These are phyloP conservation scores for Neurospora sublineolata DNA, from an alignment of 495 filamentous ascomycete genomes.

Conservation along the genomic window DNA sequence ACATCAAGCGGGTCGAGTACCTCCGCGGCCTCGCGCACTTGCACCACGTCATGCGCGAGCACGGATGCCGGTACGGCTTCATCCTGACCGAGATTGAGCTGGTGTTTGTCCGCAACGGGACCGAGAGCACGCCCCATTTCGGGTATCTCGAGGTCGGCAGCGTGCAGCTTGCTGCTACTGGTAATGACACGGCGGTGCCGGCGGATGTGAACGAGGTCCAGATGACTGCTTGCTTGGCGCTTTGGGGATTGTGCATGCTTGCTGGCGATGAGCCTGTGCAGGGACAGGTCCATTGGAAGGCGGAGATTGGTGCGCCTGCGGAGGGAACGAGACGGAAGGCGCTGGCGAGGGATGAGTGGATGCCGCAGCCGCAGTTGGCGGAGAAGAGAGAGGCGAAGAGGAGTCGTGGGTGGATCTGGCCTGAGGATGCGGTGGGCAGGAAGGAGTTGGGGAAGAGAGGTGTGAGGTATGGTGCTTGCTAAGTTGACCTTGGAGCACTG, in stretches of 20 bases:
- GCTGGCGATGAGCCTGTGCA: conserved; percentile 61
- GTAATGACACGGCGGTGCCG: conserved; percentile 1
- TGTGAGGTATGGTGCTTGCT: conserved; percentile 38
- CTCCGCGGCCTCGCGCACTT: conserved; percentile 72
- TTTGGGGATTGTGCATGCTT: conserved; percentile 59
- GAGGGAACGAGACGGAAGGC: conserved; percentile 63
- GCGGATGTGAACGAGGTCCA: conserved; percentile 30
- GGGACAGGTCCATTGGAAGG: conserved; percentile 54
- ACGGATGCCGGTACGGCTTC: conserved; percentile 85
- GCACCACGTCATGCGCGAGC: conserved; percentile 82
- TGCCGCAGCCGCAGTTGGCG: conserved; percentile 68
- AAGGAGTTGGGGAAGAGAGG: conserved; percentile 48
- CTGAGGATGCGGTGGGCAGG: conserved; percentile 51
- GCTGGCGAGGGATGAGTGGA: conserved; percentile 68
- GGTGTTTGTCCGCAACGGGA: conserved; percentile 72
- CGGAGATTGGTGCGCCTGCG: conserved; percentile 72
- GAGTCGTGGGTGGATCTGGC: conserved; percentile 72
- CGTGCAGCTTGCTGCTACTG: conserved; percentile 37
- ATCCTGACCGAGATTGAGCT: conserved; percentile 93
- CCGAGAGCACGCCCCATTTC: conserved; percentile 65
- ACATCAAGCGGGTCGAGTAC: conserved; percentile 72
- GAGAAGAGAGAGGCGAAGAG: conserved; percentile 80
- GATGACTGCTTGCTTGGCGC: conserved; percentile 43
- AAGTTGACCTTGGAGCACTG: conserved; percentile 1
- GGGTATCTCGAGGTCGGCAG: conserved; percentile 69